Base-by-base conservation (phyloP, 1,284 basidiomycete species). In the Leccinum pallidistipes region DNA sequence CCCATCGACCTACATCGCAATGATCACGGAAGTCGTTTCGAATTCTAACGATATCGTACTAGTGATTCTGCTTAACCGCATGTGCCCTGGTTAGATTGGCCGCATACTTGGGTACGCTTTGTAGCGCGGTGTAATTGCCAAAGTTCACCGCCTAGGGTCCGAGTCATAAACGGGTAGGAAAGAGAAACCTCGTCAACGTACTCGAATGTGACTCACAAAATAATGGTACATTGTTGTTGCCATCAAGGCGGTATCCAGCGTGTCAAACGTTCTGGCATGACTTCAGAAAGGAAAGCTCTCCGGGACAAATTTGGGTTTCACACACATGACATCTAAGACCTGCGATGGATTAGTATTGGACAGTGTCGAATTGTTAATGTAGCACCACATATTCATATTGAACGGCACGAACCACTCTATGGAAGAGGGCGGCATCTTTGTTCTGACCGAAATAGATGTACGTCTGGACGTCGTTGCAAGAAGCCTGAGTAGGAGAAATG, bases 391-490 rank as follows among this genome's bases (percentile, higher is more conserved):
- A 24, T 64, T 31, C n/a, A 34, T 32, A 24, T 64, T 31, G 40
- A 32, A 34, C 45, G 12, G 32, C 32, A 57, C 43, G 31, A 51
- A 57, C 61, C 38, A 60, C 16, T 21, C 38, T 38, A 16, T 50
- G 53, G 40, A 66, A 40, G 56, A 56, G 50, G 31, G 34, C 4
- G 10, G 12, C 31, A 50, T 43, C 60, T 10, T 18, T 36, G 53
- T 32, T 57, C 16, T 31, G 67, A 40, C 2, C 14, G 40, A 59
- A 53, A 36, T 68, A 64, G 34, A 59, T 5, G 18, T 38, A 56
- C n/a, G 56, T 56, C 52, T 64, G 57, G 9, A 63, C 5, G 64
- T 57, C n/a, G 24, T 50, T 12, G 63, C 64, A 12, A 63, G 60
- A n/a, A 63, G 43, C 60, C 57, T 66, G 27, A 12, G 16, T n/a